A percentile compares a stretch with the other conserved stretches of the same genome.
Conservation (phyloP, 2,329 filamentous ascomycete species). For the Emmonsiellopsis sp. region DNA sequence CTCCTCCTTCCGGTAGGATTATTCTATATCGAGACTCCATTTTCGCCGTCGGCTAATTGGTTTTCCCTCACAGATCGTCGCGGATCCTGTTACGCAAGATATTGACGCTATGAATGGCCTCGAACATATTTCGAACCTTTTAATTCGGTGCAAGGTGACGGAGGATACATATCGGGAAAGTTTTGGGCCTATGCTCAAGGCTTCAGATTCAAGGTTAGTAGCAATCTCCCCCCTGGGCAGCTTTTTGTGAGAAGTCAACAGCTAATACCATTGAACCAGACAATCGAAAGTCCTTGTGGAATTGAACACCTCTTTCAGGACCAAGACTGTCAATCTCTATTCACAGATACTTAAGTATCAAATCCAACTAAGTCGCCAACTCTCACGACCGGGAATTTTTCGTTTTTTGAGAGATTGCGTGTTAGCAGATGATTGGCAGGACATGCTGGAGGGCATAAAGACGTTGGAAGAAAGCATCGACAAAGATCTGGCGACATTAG, state of each 20-base stretch:
- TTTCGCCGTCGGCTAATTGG: neutral
- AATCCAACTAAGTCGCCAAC: neutral
- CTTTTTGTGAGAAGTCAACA: no score
- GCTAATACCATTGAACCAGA: neutral
- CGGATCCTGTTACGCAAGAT: conserved; percentile 1
- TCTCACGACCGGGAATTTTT: neutral
- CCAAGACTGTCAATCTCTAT: neutral
- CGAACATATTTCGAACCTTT: neutral
- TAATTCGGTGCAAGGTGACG: neutral
- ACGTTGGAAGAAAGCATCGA: neutral
- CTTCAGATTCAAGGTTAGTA: neutral
- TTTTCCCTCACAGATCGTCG: neutral
- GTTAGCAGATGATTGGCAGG: neutral
- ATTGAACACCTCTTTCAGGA: neutral
- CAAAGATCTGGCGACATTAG: neutral
- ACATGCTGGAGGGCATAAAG: neutral
- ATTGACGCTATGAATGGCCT: neutral
- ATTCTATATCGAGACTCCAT: neutral
- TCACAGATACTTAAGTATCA: conserved; percentile 1
- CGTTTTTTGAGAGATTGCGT: neutral
- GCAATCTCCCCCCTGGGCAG: no score
- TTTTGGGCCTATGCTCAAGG: neutral
- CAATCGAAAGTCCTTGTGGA: neutral
- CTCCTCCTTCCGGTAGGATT: neutral
- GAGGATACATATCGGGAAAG: neutral